Conservation (phyloP, 345 rosid species). For the Aurinia saxatilis region DNA sequence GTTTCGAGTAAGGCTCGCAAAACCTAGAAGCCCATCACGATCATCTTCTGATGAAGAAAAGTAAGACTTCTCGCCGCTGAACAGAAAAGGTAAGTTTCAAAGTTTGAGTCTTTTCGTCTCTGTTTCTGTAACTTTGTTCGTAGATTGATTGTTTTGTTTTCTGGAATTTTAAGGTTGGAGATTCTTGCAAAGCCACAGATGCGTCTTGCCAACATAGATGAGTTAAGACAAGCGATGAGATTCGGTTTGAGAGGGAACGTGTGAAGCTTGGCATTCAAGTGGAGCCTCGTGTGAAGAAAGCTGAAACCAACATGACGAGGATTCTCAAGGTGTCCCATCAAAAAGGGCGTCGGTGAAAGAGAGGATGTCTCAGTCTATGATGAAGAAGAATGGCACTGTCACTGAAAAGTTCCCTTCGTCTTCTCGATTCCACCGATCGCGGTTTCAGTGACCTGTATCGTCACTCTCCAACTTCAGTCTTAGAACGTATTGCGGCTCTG, state of each 20-base stretch:
- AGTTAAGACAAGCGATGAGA: constrained; percentile 74
- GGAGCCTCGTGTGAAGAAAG: constrained; percentile 73
- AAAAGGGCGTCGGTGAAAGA: constrained; percentile 61
- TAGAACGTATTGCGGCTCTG: no score
- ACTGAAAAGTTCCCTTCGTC: no score
- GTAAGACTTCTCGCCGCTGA: constrained; percentile 93
- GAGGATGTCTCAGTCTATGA: constrained; percentile 72
- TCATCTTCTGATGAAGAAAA: constrained; percentile 74
- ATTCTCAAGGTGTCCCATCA: constrained; percentile 48
- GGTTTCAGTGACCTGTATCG: no score
- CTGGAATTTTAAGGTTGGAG: constrained; percentile 42
- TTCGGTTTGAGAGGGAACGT: constrained; percentile 68
- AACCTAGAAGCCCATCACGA: constrained; percentile 78
- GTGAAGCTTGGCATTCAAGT: constrained; percentile 80
- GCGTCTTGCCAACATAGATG: constrained; percentile 84
- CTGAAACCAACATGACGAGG: constrained; percentile 87
- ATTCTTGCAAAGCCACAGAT: constrained; percentile 72
- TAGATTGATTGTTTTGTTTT: not conserved
- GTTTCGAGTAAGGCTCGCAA: constrained; percentile 86
- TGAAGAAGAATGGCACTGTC: no score
- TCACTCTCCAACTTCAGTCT: no score
- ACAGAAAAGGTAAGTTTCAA: constrained; percentile 62
- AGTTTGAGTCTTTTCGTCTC: not conserved
- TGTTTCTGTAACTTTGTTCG: not conserved
- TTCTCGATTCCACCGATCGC: no score